These are phyloP conservation scores for Lentinula detonsa DNA, from an alignment of 768 basidiomycete species.

Conservation along the genomic window DNA sequence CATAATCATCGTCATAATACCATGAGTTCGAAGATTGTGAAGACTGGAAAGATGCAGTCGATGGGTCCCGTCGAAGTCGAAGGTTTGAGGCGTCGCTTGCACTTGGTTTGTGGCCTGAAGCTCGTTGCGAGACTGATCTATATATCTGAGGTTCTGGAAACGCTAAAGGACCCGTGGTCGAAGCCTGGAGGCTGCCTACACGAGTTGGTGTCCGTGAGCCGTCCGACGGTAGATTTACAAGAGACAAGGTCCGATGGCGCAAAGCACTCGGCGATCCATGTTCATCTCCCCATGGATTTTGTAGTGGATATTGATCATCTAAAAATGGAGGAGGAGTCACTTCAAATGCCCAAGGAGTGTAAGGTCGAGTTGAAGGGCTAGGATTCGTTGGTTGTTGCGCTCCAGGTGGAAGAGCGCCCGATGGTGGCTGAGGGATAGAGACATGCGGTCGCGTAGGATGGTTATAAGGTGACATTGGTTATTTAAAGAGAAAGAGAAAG, in stretches of 20 bases:
- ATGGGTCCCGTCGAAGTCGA: conserved; percentile 24
- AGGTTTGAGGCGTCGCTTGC: conserved; percentile 25
- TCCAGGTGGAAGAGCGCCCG: conserved; percentile 30
- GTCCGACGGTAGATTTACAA: conserved; percentile 18
- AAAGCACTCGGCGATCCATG: conserved; percentile 13
- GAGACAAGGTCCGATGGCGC: conserved; percentile 28
- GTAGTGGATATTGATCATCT: conserved; percentile 12
- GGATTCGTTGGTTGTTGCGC: conserved; percentile 24
- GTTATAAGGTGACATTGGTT: background rate
- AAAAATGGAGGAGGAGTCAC: conserved; percentile 15
- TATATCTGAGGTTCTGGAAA: conserved; percentile 52
- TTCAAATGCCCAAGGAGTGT: conserved; percentile 26
- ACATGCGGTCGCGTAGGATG: conserved; percentile 1
- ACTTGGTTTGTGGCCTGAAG: conserved; percentile 11
- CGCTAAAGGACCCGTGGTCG: conserved; percentile 19
- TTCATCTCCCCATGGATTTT: conserved; percentile 27
- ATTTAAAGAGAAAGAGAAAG: background rate
- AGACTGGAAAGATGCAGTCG: conserved; percentile 26
- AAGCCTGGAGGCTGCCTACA: conserved; percentile 30
- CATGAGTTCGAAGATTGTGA: conserved; percentile 25
- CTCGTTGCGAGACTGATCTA: conserved; percentile 35
- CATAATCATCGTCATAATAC: conserved; percentile 31
- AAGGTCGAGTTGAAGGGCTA: conserved; percentile 20
- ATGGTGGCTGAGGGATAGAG: background rate
- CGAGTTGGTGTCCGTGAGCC: conserved; percentile 25